Evolutionary conservation across 768 basidiomycete genomes (phyloP).

Genomic region (Boletus rubropictus): DNA sequence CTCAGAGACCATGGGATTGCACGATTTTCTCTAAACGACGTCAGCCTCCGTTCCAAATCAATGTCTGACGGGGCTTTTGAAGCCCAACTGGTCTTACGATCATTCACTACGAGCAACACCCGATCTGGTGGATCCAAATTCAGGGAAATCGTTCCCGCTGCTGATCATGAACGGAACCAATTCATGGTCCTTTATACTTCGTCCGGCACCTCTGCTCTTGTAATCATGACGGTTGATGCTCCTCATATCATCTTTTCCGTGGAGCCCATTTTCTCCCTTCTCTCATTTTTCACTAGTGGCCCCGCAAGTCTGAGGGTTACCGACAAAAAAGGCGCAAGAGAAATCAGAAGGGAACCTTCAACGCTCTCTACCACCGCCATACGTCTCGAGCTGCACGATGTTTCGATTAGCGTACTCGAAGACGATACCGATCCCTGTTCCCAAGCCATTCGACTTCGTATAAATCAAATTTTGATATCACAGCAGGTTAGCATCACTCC

Average conservation of each 20-base stretch:
- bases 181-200: conserved; percentile 89
- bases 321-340: conserved; percentile 11
- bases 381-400: conserved; percentile 84
- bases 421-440: conserved; percentile 72
- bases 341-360: conserved; percentile 11
- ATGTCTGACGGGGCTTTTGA: conserved; percentile 81
- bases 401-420: conserved; percentile 84
- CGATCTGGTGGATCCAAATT: conserved; percentile 77
- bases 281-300: conserved; percentile 74
- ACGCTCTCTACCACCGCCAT: conserved; percentile 41
- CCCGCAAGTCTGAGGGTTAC: conserved; percentile 28
- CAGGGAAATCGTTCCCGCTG: conserved; percentile 92
- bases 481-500: conserved; percentile 66
- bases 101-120: conserved; percentile 89
- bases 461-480: conserved; percentile 80
- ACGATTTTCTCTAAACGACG: conserved; percentile 77
- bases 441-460: conserved; percentile 80
- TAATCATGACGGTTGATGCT: conserved; percentile 84
- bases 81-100: conserved; percentile 81
- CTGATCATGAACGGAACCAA: conserved; percentile 81
- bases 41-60: conserved; percentile 71
- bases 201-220: conserved; percentile 62
- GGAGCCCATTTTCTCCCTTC: conserved; percentile 84
- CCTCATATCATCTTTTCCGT: conserved; percentile 89
- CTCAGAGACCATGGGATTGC: conserved; percentile 79